Evolutionary conservation across 345 rosid genomes (phyloP).

Genomic region (Eucalyptus tenuipes): DNA sequence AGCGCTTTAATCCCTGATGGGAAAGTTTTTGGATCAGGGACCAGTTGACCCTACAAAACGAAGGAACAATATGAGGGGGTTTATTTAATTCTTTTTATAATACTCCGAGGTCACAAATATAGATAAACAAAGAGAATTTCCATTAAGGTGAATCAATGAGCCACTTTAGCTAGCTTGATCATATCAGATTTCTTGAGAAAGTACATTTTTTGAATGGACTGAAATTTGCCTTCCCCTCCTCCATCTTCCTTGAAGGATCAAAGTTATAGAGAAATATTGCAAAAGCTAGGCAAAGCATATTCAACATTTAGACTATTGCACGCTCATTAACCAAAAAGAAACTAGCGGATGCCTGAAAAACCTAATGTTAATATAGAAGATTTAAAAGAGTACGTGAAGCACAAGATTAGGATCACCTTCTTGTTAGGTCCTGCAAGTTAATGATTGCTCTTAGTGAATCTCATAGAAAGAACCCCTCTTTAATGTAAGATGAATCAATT

Average conservation of each 20-base stretch:
- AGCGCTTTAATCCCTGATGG: constrained; percentile 85
- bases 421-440: neutral
- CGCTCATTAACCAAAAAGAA: neutral
- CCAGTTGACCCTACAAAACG: constrained; percentile 53
- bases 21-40: constrained; percentile 67
- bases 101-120: neutral
- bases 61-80: neutral
- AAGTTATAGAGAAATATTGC: neutral
- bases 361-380: neutral
- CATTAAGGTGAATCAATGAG: neutral
- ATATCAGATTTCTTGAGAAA: neutral
- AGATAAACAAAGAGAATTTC: neutral
- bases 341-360: neutral
- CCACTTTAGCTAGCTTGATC: neutral
- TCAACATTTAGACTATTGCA: neutral
- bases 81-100: neutral
- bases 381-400: neutral
- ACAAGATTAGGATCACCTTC: neutral
- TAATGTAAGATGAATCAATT: neutral
- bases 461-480: neutral
- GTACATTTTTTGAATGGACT: neutral
- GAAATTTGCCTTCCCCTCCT: neutral
- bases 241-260: neutral
- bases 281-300: neutral
- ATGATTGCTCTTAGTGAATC: neutral